phyloP scores from a whole-genome alignment of 2,329 filamentous ascomycete genomes.

The Stagonosporopsis chrysanthemi region DNA sequence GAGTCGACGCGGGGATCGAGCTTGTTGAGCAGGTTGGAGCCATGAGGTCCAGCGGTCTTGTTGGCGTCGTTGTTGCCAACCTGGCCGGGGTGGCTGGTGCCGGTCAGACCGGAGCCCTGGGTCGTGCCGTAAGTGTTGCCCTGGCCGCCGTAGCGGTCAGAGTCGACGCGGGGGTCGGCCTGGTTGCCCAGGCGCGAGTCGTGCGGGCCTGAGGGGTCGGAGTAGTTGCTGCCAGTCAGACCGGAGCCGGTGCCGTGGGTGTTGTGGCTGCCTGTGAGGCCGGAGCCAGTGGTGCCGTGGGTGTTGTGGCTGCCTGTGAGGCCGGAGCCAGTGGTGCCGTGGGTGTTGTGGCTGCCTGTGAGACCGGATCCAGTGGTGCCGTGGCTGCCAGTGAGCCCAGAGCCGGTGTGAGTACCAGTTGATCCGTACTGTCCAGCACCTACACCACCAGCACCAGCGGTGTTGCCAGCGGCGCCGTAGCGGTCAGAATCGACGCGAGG shows the following conservation, averaged over 20 bases:
- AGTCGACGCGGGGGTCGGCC: conserved; percentile 44
- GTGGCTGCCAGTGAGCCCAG: conserved; percentile 18
- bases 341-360: conserved; percentile 15
- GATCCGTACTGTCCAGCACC: conserved; percentile 7
- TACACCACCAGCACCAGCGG: conserved; percentile 19
- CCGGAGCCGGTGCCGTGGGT: conserved; percentile 17
- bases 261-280: conserved; percentile 20
- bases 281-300: conserved; percentile 16
- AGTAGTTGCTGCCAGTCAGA: conserved; percentile 17
- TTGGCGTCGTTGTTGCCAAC: conserved; percentile 32
- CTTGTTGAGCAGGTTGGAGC: conserved; percentile 46
- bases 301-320: conserved; percentile 15
- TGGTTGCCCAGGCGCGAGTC: conserved; percentile 35
- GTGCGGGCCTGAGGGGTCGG: conserved; percentile 43
- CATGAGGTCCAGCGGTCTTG: conserved; percentile 48
- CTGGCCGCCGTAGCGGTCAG: conserved; percentile 32
- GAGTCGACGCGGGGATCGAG: conserved; percentile 48
- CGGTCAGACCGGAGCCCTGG: conserved; percentile 19
- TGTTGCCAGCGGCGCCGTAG: conserved; percentile 26
- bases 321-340: conserved; percentile 9
- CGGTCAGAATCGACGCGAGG: conserved; percentile 38
- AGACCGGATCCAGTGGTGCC: conserved; percentile 17
- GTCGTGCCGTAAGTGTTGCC: conserved; percentile 29
- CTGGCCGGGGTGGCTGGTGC: conserved; percentile 22
- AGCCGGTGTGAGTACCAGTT: conserved; percentile 4